Evolutionary conservation across 2,329 filamentous ascomycete species (phyloP), one percentile per base, ranked within the genome.

Genomic region (Sporothrix variecibatus): DNA sequence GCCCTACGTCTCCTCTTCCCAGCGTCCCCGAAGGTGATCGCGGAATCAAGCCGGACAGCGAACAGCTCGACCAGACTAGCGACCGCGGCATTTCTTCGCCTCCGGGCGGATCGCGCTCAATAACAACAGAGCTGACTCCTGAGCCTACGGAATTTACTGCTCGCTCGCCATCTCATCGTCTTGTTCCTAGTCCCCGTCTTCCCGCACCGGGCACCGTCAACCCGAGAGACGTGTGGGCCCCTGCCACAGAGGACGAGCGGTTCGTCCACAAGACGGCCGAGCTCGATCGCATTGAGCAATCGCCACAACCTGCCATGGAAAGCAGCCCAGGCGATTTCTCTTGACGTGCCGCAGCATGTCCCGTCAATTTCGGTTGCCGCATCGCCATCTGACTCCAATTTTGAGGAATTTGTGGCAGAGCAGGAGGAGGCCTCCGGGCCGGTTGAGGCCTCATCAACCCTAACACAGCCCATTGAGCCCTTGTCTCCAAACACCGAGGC

Each of bases 141-240:
- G 76, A 78, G 38, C 74, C 75, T 0, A 26, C 65, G 1, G 76
- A 75, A 15, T 77, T 76, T n/a, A 70, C 75, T 69, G 72, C 76
- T 6, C 58, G 17, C 1, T 76, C 78, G 49, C 76, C 76, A 3
- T 73, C 73, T 0, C 56, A 65, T 26, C 73, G 60, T 4, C 74
- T 78, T 23, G 75, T 76, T 4, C 78, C 76, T 1, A 79, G 79
- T 71, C 79, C 79, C 12, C 75, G 65, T 34, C 77, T 82, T 67
- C 81, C 85, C 49, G 81, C 83, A 1, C 83, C 84, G 2, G 85
- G 85, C 46, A 88, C 86, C 3, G 86, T 86, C 11, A 88, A 87
- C 56, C 86, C 86, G 0, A 87, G 87, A 84, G 85, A 87, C 68
- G 84, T 88, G 40, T 87, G 87, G 86, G 84, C 83, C 5, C 82